Percentiles rank a stretch among this genome's conserved stretches.
These are phyloP conservation scores for Chenopodium suecicum DNA, from an alignment of 148 eudicot species.

Conservation along the genomic window DNA sequence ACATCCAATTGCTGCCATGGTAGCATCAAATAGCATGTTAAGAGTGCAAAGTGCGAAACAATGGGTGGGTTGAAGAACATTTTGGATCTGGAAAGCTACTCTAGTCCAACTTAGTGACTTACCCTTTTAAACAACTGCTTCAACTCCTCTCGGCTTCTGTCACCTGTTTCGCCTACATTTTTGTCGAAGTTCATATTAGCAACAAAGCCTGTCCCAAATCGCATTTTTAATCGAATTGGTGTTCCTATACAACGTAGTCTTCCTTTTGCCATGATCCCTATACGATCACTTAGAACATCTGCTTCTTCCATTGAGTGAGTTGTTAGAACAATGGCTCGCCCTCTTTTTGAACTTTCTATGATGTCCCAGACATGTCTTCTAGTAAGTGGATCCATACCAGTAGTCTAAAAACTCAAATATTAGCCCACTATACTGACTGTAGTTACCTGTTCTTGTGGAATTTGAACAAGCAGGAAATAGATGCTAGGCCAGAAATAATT, in stretches of 20 bases:
- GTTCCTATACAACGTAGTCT: constrained; percentile 88
- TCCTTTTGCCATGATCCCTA: constrained; percentile 91
- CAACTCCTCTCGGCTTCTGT: constrained; percentile 33
- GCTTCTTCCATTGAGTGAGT: constrained; percentile 97
- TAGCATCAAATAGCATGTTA: background rate
- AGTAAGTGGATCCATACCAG: constrained; percentile 91
- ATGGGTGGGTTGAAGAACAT: background rate
- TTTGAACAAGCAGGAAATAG: background rate
- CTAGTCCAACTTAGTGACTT: constrained; percentile 16
- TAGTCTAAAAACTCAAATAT: constrained; percentile 43
- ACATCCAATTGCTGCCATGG: constrained; percentile 56
- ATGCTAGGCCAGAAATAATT: background rate
- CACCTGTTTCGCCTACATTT: constrained; percentile 29
- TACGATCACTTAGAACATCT: constrained; percentile 72
- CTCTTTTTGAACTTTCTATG: constrained; percentile 70
- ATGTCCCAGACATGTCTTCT: constrained; percentile 89
- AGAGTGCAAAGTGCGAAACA: background rate
- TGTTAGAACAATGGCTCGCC: constrained; percentile 72
- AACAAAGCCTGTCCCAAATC: constrained; percentile 79
- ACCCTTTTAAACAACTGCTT: constrained; percentile 61
- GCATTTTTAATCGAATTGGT: constrained; percentile 66
- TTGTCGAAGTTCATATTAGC: constrained; percentile 57
- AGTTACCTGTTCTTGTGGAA: background rate
- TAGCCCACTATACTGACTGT: background rate
- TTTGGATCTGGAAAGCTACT: background rate